Percentiles rank a stretch among this genome's conserved stretches.
Conservation (phyloP, 805 yeast species). For the Kazachstania africana region DNA sequence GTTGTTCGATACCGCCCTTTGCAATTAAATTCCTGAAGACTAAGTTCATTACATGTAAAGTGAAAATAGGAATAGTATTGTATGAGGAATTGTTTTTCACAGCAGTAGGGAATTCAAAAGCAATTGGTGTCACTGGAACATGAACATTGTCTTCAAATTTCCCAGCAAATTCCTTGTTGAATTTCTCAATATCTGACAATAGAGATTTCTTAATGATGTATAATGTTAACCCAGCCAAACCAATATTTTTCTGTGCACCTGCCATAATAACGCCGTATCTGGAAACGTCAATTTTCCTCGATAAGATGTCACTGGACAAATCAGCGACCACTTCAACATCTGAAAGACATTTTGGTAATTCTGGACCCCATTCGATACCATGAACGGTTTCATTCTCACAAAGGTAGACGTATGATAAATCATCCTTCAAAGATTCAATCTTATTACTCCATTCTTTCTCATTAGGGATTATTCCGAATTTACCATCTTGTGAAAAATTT, state of each 20-base stretch:
- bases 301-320: conserved; percentile 85
- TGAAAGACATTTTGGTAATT: conserved; percentile 32
- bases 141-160: conserved; percentile 52
- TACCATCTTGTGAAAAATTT: conserved; percentile 33
- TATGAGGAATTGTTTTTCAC: conserved; percentile 86
- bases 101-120: conserved; percentile 76
- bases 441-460: conserved; percentile 49
- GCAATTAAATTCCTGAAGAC: conserved; percentile 53
- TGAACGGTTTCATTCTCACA: conserved; percentile 97
- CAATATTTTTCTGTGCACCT: conserved; percentile 97
- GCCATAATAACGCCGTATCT: conserved; percentile 87
- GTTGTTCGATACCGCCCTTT: conserved; percentile 62
- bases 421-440: conserved; percentile 30
- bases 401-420: conserved; percentile 70
- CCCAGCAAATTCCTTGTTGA: too few species aligned
- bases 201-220: conserved; percentile 80
- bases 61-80: conserved; percentile 91
- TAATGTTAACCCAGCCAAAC: conserved; percentile 88
- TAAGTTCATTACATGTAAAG: conserved; percentile 73
- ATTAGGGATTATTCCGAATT: conserved; percentile 57
- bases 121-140: conserved; percentile 80
- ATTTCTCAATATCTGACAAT: conserved; percentile 35
- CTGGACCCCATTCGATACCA: conserved; percentile 79
- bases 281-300: conserved; percentile 67
- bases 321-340: conserved; percentile 82